phyloP scores from a whole-genome alignment of 1,284 basidiomycete genomes.

The Cryptococcus hybrid region DNA sequence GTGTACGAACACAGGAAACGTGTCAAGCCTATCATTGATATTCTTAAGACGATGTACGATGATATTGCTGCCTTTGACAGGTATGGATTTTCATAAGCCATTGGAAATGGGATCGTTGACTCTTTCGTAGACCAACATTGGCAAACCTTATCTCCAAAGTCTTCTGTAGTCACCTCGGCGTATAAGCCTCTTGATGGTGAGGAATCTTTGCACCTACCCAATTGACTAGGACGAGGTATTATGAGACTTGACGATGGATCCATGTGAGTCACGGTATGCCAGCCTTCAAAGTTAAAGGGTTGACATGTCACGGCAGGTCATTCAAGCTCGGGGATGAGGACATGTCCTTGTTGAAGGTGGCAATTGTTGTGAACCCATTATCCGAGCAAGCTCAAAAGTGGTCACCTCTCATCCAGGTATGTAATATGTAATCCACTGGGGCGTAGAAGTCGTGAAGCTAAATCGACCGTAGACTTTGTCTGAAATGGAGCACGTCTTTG shows the following conservation, averaged over 20 bases:
- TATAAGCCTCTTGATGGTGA: conserved; percentile 66
- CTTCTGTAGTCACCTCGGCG: conserved; percentile 63
- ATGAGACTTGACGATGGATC: conserved; percentile 59
- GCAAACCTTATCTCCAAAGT: conserved; percentile 63
- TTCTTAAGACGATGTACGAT: conserved; percentile 59
- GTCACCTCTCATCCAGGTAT: conserved; percentile 71
- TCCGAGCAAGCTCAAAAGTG: conserved; percentile 82
- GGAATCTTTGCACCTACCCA: conserved; percentile 64
- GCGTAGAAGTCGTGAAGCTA: conserved; percentile 2
- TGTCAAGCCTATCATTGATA: conserved; percentile 63
- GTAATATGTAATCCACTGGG: conserved; percentile 25
- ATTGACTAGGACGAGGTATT: conserved; percentile 56
- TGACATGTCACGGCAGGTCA: conserved; percentile 52
- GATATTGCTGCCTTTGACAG: conserved; percentile 53
- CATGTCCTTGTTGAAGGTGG: conserved; percentile 69
- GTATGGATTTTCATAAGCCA: conserved; percentile 31
- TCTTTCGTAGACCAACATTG: conserved; percentile 54
- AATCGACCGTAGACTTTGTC: conserved; percentile 45
- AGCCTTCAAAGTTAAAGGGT: background rate
- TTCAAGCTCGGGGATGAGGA: conserved; percentile 67
- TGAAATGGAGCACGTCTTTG: conserved; percentile 55
- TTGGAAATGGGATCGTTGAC: conserved; percentile 2
- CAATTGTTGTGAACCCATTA: conserved; percentile 77
- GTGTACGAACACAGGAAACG: conserved; percentile 70
- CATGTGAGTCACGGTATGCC: conserved; percentile 58